Evolutionary conservation across 2,329 filamentous ascomycete species (phyloP), one percentile per base, ranked within the genome.

Genomic region (Calonectria pseudoturangicola): DNA sequence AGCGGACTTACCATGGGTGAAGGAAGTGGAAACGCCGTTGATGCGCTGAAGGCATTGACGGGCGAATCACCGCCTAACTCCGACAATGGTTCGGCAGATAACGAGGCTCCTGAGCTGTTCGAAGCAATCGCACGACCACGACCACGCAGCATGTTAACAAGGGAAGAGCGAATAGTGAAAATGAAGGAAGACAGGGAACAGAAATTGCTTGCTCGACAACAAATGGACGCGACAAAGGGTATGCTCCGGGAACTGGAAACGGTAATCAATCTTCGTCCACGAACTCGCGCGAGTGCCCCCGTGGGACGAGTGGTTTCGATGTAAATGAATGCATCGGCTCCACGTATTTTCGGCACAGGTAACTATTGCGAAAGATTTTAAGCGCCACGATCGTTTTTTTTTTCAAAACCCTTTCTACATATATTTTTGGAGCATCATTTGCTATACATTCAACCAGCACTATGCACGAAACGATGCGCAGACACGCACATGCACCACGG

Each of bases 241-340:
- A 98, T 99, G 95, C 89, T 99, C 75, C 92, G 93, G 75, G 97
- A 99, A 85, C 88, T 99, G 71, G 95, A 98, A 86, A 96, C 94
- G 76, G 91, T 99, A 73, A 97, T 98, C 82, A 91, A 88, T 81
- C 84, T 88, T 41, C 83, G 87, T 30, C 87, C 87, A 8, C 82
- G 81, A 74, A 83, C 76, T 64, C 84, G 86, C 51, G 77, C 82
- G 41, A 86, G 86, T 72, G 80, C 82, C 15, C 83, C 83, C 2
- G 73, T 80, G 25, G 81, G 80, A 60, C 84, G 86, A 48, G 81
- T 86, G 65, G 81, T 86, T 41, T 88, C 87, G 33, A 83, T 88
- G 84, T 88, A 81, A 16, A 41, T 21, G 18, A 25, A 33, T 27
- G 84, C 66, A 70, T 58, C 60, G 58, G 72, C 66, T 70, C 69